Evolutionary conservation across 2,329 filamentous ascomycete species (phyloP), one percentile per base, ranked within the genome.

Genomic region (Calonectria pteridis): DNA sequence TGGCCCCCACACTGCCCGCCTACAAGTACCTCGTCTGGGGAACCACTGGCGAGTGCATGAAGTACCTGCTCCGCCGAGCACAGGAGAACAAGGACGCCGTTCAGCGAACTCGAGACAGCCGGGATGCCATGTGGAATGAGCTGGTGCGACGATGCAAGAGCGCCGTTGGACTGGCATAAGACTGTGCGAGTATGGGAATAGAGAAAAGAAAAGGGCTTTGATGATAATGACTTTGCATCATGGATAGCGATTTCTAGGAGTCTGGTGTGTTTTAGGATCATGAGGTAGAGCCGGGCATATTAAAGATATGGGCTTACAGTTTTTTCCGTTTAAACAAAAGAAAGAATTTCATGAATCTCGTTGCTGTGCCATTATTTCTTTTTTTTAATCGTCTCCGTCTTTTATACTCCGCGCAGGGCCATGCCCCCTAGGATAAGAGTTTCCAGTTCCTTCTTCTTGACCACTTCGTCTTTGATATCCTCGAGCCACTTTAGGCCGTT

Each of bases 21-120:
- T 93, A 91, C 85, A 94, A 94, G 85, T 94, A 94, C 79, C 85
- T 93, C 18, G 91, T 93, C 33, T 94, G 92, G 92, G 92, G 92
- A 11, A 90, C 91, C 16, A 93, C 91, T 1, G 90, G 91, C 71
- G 94, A 98, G 86, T 98, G 96, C 84, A 91, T 98, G 88, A 95
- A 95, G 83, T 98, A 97, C 83, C 86, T 98, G 59, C 85, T 94
- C 40, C 84, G 86, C 28, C 84, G 85, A 13, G 85, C 85, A 2
- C 88, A 95, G 59, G 94, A 96, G 87, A 96, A 96, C 85, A 89
- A 89, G 76, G 93, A 94, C 76, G 93, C 93, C 3, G 89, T 94
- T 55, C 86, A 90, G 81, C 84, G 93, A 72, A 94, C 93, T 31
- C 87, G 84, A 75, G 88, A 88, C 62, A 92, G 91, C 11, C 87